These are phyloP conservation scores for Chlamydomonas incerta DNA, from an alignment of 139 green algal genomes.

Conservation along the genomic window DNA sequence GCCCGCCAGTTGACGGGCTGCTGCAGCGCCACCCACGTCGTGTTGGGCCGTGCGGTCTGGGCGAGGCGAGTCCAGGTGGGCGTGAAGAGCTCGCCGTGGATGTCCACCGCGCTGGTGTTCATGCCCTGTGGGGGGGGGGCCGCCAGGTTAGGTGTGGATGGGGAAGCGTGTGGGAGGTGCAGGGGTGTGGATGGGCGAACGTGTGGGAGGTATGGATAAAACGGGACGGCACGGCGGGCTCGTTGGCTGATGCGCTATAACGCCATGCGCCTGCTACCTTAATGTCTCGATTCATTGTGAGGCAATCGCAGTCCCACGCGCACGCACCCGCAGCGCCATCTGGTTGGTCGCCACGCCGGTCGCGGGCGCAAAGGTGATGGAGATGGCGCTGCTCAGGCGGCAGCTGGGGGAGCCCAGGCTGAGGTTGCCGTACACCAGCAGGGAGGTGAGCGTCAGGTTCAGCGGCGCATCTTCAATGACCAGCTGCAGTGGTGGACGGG, in stretches of 20 bases:
- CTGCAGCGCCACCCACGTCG: slow-evolving; percentile 38
- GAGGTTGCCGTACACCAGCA: slow-evolving; percentile 20
- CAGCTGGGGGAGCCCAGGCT: slow-evolving; percentile 12
- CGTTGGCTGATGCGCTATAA: too few species aligned
- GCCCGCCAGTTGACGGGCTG: slow-evolving; percentile 53
- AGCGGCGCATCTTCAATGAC: slow-evolving; percentile 46
- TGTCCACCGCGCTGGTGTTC: slow-evolving; percentile 43
- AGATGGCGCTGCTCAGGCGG: slow-evolving; percentile 14
- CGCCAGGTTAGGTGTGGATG: too few species aligned
- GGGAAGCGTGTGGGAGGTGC: too few species aligned
- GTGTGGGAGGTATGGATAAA: too few species aligned
- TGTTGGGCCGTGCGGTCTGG: not conserved
- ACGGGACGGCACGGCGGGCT: too few species aligned
- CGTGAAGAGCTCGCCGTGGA: slow-evolving; percentile 60
- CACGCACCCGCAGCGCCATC: not conserved
- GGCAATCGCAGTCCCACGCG: too few species aligned
- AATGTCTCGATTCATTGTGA: too few species aligned
- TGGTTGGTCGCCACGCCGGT: not conserved
- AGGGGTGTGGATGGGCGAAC: too few species aligned
- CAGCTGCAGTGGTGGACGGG: slow-evolving; percentile 39
- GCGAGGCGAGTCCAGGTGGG: slow-evolving; percentile 69
- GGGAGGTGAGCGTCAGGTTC: slow-evolving; percentile 4
- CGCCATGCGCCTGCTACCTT: too few species aligned
- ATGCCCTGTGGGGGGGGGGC: too few species aligned
- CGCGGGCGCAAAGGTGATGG: slow-evolving; percentile 18